Evolutionary conservation across 2,329 filamentous ascomycete genomes (phyloP).

Genomic region (Didymellaceae sp.): DNA sequence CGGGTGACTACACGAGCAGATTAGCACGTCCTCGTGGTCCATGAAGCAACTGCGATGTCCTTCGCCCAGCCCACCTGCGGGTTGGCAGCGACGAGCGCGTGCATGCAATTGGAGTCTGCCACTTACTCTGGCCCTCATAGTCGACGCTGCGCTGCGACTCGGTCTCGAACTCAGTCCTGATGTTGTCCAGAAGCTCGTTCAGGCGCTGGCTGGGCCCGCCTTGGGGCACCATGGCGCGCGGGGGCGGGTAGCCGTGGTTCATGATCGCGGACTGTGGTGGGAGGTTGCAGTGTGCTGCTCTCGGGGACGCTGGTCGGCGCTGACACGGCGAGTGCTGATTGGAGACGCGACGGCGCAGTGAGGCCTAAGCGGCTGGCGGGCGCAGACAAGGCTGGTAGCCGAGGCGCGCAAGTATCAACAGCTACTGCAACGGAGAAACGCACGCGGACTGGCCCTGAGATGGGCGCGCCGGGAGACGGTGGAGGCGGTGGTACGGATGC

Average conservation of each 20-base stretch:
- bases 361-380: conserved; percentile 20
- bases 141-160: conserved; percentile 82
- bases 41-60: no score
- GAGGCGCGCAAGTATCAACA: conserved; percentile 15
- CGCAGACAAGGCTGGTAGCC: conserved; percentile 23
- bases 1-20: conserved; percentile 70
- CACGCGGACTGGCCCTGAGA: conserved; percentile 26
- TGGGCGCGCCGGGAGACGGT: conserved; percentile 22
- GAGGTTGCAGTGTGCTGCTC: conserved; percentile 3
- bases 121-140: conserved; percentile 93
- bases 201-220: conserved; percentile 73
- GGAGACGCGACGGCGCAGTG: conserved; percentile 29
- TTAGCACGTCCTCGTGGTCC: neutral
- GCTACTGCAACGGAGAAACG: conserved; percentile 2
- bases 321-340: conserved; percentile 6
- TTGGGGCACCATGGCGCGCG: conserved; percentile 73
- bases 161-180: conserved; percentile 88
- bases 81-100: neutral
- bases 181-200: conserved; percentile 88
- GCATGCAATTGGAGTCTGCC: neutral
- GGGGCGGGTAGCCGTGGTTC: conserved; percentile 72
- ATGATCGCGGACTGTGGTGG: conserved; percentile 62
- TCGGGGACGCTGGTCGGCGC: conserved; percentile 13
- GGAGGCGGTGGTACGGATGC: neutral
- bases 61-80: no score